Conservation (phyloP, 2,329 filamentous ascomycete species). For the Paraphaeosphaeria minitans region DNA sequence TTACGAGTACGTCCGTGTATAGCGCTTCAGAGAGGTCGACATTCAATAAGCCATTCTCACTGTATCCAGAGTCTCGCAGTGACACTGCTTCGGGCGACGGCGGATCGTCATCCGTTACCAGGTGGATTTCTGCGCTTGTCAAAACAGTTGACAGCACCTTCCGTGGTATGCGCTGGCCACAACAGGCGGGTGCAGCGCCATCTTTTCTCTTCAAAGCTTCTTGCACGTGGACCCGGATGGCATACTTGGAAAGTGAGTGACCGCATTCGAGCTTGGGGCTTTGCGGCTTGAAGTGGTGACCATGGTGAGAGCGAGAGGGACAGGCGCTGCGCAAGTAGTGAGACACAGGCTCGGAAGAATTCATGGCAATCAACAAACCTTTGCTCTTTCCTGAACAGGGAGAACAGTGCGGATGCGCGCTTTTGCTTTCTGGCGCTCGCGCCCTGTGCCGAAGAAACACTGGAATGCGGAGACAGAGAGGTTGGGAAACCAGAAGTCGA, state of each 20-base stretch:
- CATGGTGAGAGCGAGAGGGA: slow-evolving; percentile 31
- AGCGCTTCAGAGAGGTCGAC: slow-evolving; percentile 23
- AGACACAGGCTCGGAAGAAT: slow-evolving; percentile 15
- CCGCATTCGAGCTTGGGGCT: slow-evolving; percentile 38
- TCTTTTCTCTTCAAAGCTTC: slow-evolving; percentile 40
- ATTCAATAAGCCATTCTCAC: slow-evolving; percentile 32
- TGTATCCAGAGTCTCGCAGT: slow-evolving; percentile 33
- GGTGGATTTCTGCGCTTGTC: slow-evolving; percentile 46
- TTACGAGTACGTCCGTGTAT: slow-evolving; percentile 12
- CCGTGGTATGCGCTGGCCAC: slow-evolving; percentile 48
- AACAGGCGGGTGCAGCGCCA: slow-evolving; percentile 46
- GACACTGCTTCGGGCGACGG: slow-evolving; percentile 24
- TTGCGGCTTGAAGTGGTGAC: slow-evolving; percentile 29
- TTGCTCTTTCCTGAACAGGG: slow-evolving; percentile 40
- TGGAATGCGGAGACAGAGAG: slow-evolving; percentile 29
- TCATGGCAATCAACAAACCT: slow-evolving; percentile 24
- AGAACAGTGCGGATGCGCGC: slow-evolving; percentile 36
- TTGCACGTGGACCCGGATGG: slow-evolving; percentile 40
- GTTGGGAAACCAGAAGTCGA: slow-evolving; percentile 33
- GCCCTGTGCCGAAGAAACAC: slow-evolving; percentile 25
- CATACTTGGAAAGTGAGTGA: slow-evolving; percentile 35
- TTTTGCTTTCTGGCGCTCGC: slow-evolving; percentile 28
- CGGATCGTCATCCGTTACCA: slow-evolving; percentile 23
- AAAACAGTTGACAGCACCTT: slow-evolving; percentile 46
- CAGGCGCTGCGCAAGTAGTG: slow-evolving; percentile 29